Conservation (phyloP, 2,329 filamentous ascomycete species). For the Colletotrichum sp. region DNA sequence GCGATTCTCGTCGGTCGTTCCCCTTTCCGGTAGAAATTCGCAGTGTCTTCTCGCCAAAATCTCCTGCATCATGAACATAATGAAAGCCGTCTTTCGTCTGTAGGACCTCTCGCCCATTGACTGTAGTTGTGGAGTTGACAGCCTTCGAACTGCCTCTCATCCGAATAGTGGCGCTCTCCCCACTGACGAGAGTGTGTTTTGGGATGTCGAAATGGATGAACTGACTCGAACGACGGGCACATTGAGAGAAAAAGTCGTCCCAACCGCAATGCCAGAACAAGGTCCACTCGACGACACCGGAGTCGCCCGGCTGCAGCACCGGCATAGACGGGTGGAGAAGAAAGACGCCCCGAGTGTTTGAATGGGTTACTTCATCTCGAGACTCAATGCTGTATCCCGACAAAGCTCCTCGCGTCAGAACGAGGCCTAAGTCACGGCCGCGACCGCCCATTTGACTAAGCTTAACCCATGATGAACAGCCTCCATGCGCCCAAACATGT, state of each 20-base stretch:
- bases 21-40: background rate
- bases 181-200: background rate
- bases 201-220: conserved; percentile 2
- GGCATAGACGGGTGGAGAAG: conserved; percentile 12
- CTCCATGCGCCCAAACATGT: conserved; percentile 15
- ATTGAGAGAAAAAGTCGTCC: conserved; percentile 10
- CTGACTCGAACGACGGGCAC: background rate
- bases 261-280: conserved; percentile 18
- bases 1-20: background rate
- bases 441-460: conserved; percentile 18
- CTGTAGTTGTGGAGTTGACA: background rate
- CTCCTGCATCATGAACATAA: background rate
- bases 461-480: conserved; percentile 15
- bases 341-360: conserved; percentile 18
- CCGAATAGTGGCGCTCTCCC: background rate
- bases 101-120: background rate
- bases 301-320: background rate
- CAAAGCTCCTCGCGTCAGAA: conserved; percentile 9
- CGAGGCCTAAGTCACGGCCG: conserved; percentile 11
- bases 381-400: conserved; percentile 19
- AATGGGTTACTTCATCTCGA: conserved; percentile 9
- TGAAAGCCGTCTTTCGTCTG: background rate
- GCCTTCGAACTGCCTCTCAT: background rate
- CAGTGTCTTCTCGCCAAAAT: background rate
- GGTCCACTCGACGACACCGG: conserved; percentile 1